Base-by-base conservation (phyloP, 495 filamentous ascomycete genomes). In the Xylaria castorea region DNA sequence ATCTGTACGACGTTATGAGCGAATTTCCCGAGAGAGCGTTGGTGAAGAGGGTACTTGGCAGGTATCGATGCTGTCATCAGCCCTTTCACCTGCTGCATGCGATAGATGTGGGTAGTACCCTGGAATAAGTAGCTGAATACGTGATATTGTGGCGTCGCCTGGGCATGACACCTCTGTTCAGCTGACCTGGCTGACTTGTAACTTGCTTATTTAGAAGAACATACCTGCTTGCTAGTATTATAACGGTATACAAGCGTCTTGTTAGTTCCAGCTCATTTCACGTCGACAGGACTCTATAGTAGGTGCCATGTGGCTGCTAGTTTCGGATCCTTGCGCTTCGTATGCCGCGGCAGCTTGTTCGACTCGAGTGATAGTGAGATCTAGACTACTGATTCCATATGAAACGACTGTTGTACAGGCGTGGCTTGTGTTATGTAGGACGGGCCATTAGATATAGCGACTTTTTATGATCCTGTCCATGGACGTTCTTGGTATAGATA, bases 321-420 rank as follows among this genome's bases (percentile, higher is more conserved):
- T 62, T 50, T 34, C 42, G 55, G 53, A 27, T 20, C 30, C 25
- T 53, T 48, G 66, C 18, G 22, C 40, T 34, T 51, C 25, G 62
- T 53, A 66, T 46, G 64, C 44, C 46, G 27, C 40, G 62, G 63
- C 30, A 51, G 44, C 62, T 65, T 34, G 63, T 51, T 44, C 22
- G 27, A 51, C 46, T 4, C 20, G 34, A 16, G 6, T 48, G 42
- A 2, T 32, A 25, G 25, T 51, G 42, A 50, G 63, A 34, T 48
- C 7, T 32, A 18, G 25, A 5, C 44, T 51, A 22, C 20, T 25
- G 48, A 44, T 34, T 27, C 27, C 32, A n/a, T 53, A 32, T 25
- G 64, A 22, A 38, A 66, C 46, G 46, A 5, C 32, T 36, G 46
- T 18, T 57, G 22, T 32, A 44, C 34, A 40, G 30, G 48, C 27